Percentiles rank a stretch among this genome's conserved stretches.
Conservation (phyloP, 2,329 filamentous ascomycete genomes). For the Alternaria sp. region DNA sequence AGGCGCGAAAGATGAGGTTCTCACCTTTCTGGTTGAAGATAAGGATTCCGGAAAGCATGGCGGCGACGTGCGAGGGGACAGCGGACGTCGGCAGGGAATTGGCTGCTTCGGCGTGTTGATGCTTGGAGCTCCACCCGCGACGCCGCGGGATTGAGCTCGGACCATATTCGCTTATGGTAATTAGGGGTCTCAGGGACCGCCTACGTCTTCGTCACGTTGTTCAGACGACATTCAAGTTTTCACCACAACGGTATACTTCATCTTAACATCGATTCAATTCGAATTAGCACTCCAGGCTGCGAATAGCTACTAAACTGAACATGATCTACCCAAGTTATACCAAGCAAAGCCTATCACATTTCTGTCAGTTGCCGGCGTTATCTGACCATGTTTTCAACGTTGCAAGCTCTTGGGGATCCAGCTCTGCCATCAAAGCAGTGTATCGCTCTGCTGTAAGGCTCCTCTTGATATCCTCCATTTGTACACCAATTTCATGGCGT, state of each 20-base stretch:
- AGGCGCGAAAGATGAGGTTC: constrained; percentile 98
- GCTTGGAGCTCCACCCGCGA: constrained; percentile 18
- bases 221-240: neutral
- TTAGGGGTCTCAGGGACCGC: constrained; percentile 1
- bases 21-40: constrained; percentile 99
- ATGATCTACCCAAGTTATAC: neutral
- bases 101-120: constrained; percentile 14
- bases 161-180: constrained; percentile 5
- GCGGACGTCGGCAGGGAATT: constrained; percentile 13
- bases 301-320: neutral
- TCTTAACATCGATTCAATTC: neutral
- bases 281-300: neutral
- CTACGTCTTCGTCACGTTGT: neutral
- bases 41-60: constrained; percentile 94
- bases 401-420: neutral
- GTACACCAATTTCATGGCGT: neutral
- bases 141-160: constrained; percentile 24
- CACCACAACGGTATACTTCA: neutral
- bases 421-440: constrained; percentile 1
- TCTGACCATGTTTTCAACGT: neutral
- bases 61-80: constrained; percentile 10
- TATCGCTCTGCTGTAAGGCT: neutral
- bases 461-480: neutral
- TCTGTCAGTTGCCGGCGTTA: neutral
- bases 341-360: neutral